Conservation (phyloP, 257 asterid genomes). For the Solanum ossicruentum region DNA sequence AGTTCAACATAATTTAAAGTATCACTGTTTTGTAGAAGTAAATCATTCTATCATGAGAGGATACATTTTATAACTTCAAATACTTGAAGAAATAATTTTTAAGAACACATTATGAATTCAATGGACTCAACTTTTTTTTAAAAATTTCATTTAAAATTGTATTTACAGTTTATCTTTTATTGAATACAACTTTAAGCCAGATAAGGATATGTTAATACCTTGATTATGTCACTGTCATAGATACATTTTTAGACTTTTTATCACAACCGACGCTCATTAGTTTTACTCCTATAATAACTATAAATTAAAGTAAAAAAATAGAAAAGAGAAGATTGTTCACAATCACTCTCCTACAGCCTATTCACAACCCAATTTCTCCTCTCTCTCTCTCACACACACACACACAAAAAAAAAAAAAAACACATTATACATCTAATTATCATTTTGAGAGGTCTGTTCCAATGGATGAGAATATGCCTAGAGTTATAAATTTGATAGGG, state of each 20-base stretch:
- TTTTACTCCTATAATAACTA: neutral
- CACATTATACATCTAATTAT: neutral
- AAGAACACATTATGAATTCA: too few relatives aligned
- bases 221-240: neutral
- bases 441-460: neutral
- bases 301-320: neutral
- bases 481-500: conserved; percentile 24
- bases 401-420: neutral
- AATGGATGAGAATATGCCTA: conserved; percentile 11
- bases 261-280: neutral
- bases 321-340: neutral
- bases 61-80: too few relatives aligned
- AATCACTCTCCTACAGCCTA: neutral
- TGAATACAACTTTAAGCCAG: too few relatives aligned
- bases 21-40: too few relatives aligned
- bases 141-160: too few relatives aligned
- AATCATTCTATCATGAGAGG: too few relatives aligned
- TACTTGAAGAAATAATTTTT: too few relatives aligned
- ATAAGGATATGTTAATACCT: too few relatives aligned
- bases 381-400: too few relatives aligned
- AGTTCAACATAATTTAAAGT: too few relatives aligned
- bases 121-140: too few relatives aligned
- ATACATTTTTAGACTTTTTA: neutral
- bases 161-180: too few relatives aligned
- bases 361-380: neutral